Percentiles rank a stretch among this genome's conserved stretches.
phyloP scores from a whole-genome alignment of 495 filamentous ascomycete genomes.

The Penicillium paxilli region DNA sequence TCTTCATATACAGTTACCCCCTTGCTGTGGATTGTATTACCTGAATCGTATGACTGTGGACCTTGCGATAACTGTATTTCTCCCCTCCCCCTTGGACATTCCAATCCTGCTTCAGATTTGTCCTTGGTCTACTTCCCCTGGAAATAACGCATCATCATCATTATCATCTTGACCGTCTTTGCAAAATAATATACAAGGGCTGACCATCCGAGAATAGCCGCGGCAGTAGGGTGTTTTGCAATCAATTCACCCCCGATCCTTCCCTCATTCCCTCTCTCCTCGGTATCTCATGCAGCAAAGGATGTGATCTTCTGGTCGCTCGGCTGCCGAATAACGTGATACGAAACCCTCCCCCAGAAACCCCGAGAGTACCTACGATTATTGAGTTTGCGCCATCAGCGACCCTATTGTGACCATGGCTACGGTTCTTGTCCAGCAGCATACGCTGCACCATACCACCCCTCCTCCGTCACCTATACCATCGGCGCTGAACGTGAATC shows the following conservation, averaged over 20 bases:
- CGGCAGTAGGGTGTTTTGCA: neutral
- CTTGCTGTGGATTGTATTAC: neutral
- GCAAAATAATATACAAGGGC: neutral
- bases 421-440: constrained; percentile 50
- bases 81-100: constrained; percentile 1
- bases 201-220: neutral
- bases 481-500: constrained; percentile 40
- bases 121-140: neutral
- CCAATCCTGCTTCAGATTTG: constrained; percentile 1
- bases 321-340: constrained; percentile 11
- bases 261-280: neutral
- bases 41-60: neutral
- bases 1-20: no score
- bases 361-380: constrained; percentile 1
- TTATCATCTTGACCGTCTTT: neutral
- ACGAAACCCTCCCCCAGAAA: neutral
- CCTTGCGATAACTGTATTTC: constrained; percentile 5
- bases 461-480: constrained; percentile 43
- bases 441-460: constrained; percentile 46
- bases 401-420: constrained; percentile 39
- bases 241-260: neutral
- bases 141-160: no score
- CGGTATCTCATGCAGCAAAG: neutral
- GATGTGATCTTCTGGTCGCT: constrained; percentile 14
- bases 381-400: constrained; percentile 2